These are phyloP conservation scores for Pleoardoris graminearum DNA, from an alignment of 2,329 filamentous ascomycete genomes.

Conservation along the genomic window DNA sequence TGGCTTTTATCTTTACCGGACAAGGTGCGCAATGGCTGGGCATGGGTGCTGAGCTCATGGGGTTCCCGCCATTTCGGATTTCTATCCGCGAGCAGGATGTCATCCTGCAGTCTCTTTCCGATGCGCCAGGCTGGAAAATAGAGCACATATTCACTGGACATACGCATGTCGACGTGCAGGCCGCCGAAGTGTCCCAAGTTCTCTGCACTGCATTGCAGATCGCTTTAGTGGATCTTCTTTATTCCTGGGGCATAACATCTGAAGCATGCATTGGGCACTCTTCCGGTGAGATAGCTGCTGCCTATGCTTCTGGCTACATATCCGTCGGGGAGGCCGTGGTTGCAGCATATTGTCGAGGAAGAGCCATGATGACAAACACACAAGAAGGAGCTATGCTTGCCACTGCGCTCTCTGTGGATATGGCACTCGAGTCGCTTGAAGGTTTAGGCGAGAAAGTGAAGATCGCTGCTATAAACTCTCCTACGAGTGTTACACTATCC, in stretches of 20 bases:
- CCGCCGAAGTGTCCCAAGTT: constrained; percentile 19
- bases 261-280: constrained; percentile 24
- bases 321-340: background rate
- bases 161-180: no score
- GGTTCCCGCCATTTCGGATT: constrained; percentile 13
- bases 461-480: constrained; percentile 35
- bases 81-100: constrained; percentile 11
- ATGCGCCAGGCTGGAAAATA: background rate
- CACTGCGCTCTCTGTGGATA: background rate
- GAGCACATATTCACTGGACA: no score
- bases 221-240: constrained; percentile 24
- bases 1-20: constrained; percentile 33
- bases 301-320: background rate
- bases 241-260: constrained; percentile 15
- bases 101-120: background rate
- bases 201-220: constrained; percentile 31
- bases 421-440: background rate
- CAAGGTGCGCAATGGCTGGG: constrained; percentile 36
- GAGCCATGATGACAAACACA: background rate
- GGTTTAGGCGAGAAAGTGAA: background rate
- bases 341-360: background rate
- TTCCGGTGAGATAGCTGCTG: constrained; percentile 33
- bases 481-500: constrained; percentile 47
- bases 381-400: background rate
- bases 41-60: constrained; percentile 27